Percentiles rank a stretch among this genome's conserved stretches.
phyloP scores from a whole-genome alignment of 352 stramenopile genomes.

The Pythium rhizo-oryzae region DNA sequence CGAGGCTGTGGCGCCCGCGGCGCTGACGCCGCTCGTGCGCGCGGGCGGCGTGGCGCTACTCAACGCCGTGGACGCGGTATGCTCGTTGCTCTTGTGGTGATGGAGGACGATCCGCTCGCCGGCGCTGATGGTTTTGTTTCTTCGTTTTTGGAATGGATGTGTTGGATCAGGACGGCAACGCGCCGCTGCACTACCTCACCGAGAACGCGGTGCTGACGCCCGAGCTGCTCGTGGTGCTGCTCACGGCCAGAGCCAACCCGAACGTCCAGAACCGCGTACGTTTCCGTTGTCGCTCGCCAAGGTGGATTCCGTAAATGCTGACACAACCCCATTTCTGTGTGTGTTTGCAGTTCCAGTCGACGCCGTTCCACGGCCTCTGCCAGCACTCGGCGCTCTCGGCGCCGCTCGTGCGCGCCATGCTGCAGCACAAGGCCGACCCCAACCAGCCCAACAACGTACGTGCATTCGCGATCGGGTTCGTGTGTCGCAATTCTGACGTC shows the following conservation, averaged over 20 bases:
- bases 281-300: no score
- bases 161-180: constrained; percentile 56
- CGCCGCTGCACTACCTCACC: constrained; percentile 60
- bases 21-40: constrained; percentile 47
- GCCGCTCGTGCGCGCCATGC: constrained; percentile 44
- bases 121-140: background rate
- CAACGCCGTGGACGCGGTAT: constrained; percentile 53
- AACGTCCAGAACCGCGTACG: constrained; percentile 75
- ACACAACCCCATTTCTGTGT: no score
- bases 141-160: background rate
- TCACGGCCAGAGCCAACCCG: constrained; percentile 45
- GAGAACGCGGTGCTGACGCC: constrained; percentile 52
- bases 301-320: no score
- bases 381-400: constrained; percentile 59
- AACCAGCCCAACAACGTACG: constrained; percentile 78
- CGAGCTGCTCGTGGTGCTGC: constrained; percentile 39
- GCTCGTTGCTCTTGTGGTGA: no score
- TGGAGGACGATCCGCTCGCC: no score
- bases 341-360: constrained; percentile 83
- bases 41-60: constrained; percentile 23
- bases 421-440: constrained; percentile 67
- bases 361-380: constrained; percentile 71
- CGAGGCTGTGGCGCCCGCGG: constrained; percentile 39
- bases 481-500: background rate
- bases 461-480: background rate